phyloP scores from a whole-genome alignment of 1,284 basidiomycete species.

The Boletus nobilissimus region DNA sequence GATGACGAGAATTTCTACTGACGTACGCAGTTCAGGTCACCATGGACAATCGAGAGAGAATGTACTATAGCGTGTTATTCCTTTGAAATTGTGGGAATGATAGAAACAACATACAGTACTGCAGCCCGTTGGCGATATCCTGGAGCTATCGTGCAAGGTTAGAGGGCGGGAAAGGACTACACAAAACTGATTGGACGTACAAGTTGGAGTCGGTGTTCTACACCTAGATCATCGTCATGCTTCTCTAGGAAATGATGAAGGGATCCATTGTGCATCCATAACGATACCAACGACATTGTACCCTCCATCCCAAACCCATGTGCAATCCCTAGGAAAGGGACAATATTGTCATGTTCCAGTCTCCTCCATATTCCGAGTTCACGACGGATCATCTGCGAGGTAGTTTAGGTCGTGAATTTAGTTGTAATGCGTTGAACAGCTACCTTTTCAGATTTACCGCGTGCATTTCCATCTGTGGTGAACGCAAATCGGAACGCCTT shows the following conservation, averaged over 20 bases:
- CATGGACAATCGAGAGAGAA: neutral
- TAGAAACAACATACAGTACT: constrained; percentile 23
- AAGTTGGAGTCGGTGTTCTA: constrained; percentile 15
- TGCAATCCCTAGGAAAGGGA: constrained; percentile 34
- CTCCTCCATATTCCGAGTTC: constrained; percentile 37
- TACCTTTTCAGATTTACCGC: too few relatives aligned
- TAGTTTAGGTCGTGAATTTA: too few relatives aligned
- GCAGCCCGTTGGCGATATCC: constrained; percentile 26
- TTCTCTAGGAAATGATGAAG: too few relatives aligned
- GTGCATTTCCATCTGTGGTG: too few relatives aligned
- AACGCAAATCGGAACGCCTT: constrained; percentile 21
- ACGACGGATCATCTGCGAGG: too few relatives aligned
- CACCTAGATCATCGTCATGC: too few relatives aligned
- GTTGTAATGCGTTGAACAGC: too few relatives aligned
- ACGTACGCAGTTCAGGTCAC: constrained; percentile 2
- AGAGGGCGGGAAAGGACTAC: neutral
- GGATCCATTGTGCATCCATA: too few relatives aligned
- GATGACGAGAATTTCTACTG: accelerated
- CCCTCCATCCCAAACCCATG: constrained; percentile 29
- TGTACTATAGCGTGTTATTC: neutral
- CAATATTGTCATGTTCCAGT: constrained; percentile 28
- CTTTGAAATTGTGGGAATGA: accelerated
- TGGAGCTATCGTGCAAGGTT: neutral
- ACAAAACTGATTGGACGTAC: constrained; percentile 7
- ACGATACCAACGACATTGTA: constrained; percentile 30